phyloP scores from a whole-genome alignment of 1,139 yeast genomes.

The Geotrichum citri-aurantii region DNA sequence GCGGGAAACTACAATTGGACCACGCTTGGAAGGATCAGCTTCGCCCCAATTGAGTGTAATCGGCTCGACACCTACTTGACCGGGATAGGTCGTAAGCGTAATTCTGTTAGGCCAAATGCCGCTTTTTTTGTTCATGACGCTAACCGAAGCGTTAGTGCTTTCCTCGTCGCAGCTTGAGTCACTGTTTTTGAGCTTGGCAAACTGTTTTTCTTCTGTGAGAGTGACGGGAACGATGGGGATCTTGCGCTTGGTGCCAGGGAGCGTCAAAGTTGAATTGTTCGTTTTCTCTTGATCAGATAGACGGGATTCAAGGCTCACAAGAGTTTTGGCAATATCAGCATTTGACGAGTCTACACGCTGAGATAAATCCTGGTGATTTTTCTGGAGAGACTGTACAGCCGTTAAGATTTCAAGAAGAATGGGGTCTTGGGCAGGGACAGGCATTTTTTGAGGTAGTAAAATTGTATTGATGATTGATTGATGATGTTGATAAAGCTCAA shows the following conservation, averaged over 20 bases:
- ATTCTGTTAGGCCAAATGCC: constrained; percentile 34
- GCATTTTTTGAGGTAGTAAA: neutral
- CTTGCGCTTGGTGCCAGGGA: neutral
- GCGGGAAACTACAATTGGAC: constrained; percentile 53
- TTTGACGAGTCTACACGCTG: constrained; percentile 20
- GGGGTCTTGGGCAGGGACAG: constrained; percentile 15
- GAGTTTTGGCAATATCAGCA: constrained; percentile 13
- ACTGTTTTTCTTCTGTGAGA: constrained; percentile 10
- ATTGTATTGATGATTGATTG: neutral
- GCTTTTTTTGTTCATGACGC: neutral
- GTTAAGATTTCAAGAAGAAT: constrained; percentile 9
- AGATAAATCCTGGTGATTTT: constrained; percentile 17
- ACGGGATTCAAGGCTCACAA: constrained; percentile 12
- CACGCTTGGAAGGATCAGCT: constrained; percentile 44
- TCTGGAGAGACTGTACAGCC: constrained; percentile 14
- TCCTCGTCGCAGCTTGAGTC: neutral
- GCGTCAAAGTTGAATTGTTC: neutral
- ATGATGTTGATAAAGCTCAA: neutral
- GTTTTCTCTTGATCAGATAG: constrained; percentile 8
- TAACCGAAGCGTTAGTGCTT: neutral
- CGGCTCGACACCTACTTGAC: constrained; percentile 46
- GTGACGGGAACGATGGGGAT: constrained; percentile 11
- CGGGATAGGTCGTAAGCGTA: constrained; percentile 47
- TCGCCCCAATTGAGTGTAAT: constrained; percentile 49
- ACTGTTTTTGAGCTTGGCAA: neutral